A percentile compares a stretch with the other conserved stretches of the same genome.
Conservation (phyloP, 495 filamentous ascomycete species). For the Aspergillus taichungensis region DNA sequence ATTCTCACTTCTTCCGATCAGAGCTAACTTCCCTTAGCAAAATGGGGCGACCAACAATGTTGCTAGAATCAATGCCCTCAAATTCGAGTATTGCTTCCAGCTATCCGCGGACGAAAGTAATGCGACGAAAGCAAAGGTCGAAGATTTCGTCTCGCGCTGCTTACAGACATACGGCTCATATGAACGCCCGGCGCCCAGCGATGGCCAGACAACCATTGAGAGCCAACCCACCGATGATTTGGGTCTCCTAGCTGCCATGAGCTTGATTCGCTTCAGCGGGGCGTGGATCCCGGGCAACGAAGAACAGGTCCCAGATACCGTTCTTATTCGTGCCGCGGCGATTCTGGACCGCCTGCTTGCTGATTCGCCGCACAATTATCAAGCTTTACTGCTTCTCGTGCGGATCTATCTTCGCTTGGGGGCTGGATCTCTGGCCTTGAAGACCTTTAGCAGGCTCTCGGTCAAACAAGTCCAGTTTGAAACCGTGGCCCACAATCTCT, state of each 20-base stretch:
- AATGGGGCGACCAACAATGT: constrained; percentile 17
- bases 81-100: constrained; percentile 47
- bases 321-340: constrained; percentile 41
- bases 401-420: constrained; percentile 47
- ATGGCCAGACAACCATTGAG: constrained; percentile 35
- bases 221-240: constrained; percentile 51
- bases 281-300: constrained; percentile 11
- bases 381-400: constrained; percentile 45
- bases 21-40: neutral
- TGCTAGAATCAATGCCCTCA: constrained; percentile 44
- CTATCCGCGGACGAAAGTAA: constrained; percentile 33
- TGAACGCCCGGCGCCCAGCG: constrained; percentile 10
- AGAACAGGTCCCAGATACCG: constrained; percentile 20
- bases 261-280: constrained; percentile 35
- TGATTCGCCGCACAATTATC: constrained; percentile 50
- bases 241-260: constrained; percentile 48
- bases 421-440: constrained; percentile 44
- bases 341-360: constrained; percentile 42
- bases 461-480: constrained; percentile 56
- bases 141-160: constrained; percentile 39
- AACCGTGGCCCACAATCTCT: constrained; percentile 48
- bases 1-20: neutral
- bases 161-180: constrained; percentile 34
- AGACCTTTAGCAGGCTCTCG: constrained; percentile 44
- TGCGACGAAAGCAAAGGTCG: constrained; percentile 22